Evolutionary conservation across 371 early-diverging fungal genomes (phyloP), one percentile per base, ranked within the genome.

Genomic region (Saksenaea oblongispora): DNA sequence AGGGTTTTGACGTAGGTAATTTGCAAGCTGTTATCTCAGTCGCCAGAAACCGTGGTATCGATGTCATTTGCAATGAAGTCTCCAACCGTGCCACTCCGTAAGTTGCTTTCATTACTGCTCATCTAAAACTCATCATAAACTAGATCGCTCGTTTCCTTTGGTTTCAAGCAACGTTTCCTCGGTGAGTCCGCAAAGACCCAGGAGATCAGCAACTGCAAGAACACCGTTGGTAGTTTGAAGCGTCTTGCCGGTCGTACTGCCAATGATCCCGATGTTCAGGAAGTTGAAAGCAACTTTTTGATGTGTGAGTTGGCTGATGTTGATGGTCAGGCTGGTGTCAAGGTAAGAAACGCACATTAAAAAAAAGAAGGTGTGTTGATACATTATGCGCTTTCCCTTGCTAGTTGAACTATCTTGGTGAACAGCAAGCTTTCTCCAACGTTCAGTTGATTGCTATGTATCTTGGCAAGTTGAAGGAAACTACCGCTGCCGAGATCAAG

Each of bases 1-100:
- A 79, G 80, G 98, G 98, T 78, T 91, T 98, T 84, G 98, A 98
- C 86, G 87, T 98, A 79, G 98, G 98, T 66, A 96, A 92, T 83
- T 83, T 96, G 70, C 92, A 95, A 76, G 90, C 96, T 66, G 90
- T 95, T 66, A 94, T 98, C 66, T 97, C 98, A 61, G 96, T 97
- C 53, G 98, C 97, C 51, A 85, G 98, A 75, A 97, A 97, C 86
- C 91, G 97, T 71, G 98, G 98, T 75, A 96, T 98, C 72, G 98
- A 98, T 78, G 95, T 98, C 66, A 91, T 98, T 71, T 86, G 88
- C 78, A 98, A 98, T 82, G 98, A 97, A 79, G 95, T 95, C 27
- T 95, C 96, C 44, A 96, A 97, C 88, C 86, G 98, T 64, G 91
- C 94, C 47, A 97, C 98, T 28, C 98, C 98, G 88, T 94, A 87